Base-by-base conservation (phyloP, 805 yeast species). In the Lipomyces lipofer region DNA sequence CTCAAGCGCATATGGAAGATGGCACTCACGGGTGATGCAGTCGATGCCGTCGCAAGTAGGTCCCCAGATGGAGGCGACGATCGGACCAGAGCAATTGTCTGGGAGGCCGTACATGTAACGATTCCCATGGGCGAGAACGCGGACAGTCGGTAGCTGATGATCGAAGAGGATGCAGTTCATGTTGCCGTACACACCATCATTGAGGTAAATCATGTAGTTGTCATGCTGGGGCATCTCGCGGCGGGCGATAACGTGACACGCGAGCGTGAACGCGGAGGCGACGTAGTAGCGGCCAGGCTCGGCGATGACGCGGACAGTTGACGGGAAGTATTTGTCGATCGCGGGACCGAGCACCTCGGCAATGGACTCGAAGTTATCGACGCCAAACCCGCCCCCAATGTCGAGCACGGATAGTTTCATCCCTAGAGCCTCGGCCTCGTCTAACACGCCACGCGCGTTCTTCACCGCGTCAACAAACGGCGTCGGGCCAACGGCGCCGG, bases 21-120 rank as follows among this genome's bases (percentile, higher is more conserved):
- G 64, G 56, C 81, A 74, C 33, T 73, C 75, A 44, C 75, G 69
- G 17, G 86, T 69, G 54, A 92, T 81, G 69, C 95, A 86, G 70
- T 92, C 99, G 59, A 92, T 76, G 2, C 97, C 97, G 72, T 92
- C 99, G 73, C 99, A 92, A 17, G 98, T 92, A 43, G 98, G 99
- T 4, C 99, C 99, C 99, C 99, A 92, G 56, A 94, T 78, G 2
- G 96, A 87, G 49, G 65, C 59, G 2, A 47, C 69, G 67, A 63
- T 56, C 9, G 62, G 56, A 1, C 61, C 61, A 27, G 39, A 15
- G 47, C 60, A 51, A 36, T 58, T 58, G 42, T 58, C 62, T 10
- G 51, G 52, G 21, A 39, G 43, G 24, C 55, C 58, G 36, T 51
- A 58, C 56, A 71, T 70, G 67, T 77, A 80, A 43, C 74, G 67